Evolutionary conservation across 768 basidiomycete genomes (phyloP).

Genomic region (Pleurotus cornucopiae): DNA sequence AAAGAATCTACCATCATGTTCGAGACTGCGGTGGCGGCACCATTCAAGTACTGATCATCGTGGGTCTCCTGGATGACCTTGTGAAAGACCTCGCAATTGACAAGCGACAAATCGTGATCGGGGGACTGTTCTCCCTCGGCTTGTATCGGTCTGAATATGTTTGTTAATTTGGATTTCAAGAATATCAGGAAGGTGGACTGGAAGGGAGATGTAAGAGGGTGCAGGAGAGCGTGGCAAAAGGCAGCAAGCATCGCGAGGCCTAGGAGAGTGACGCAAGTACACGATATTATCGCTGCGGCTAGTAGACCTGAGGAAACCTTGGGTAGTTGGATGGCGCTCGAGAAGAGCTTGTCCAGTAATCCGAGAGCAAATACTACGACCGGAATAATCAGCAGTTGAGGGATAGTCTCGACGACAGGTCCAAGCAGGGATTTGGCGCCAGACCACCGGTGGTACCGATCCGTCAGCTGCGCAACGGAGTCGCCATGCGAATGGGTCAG

Average conservation of each 20-base stretch:
- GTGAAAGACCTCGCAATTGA: constrained; percentile 3
- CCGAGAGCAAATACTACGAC: constrained; percentile 7
- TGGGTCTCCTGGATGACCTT: constrained; percentile 7
- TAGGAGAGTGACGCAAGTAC: not conserved
- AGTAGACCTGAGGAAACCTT: not conserved
- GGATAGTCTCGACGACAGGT: constrained; percentile 2
- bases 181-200: not conserved
- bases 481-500: constrained; percentile 2
- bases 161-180: not conserved
- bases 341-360: constrained; percentile 8
- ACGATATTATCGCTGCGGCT: not conserved
- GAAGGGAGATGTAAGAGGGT: constrained; percentile 6
- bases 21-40: constrained; percentile 10
- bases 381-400: constrained; percentile 4
- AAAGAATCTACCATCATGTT: constrained; percentile 5
- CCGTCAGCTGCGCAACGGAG: not conserved
- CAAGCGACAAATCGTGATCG: not conserved
- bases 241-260: constrained; percentile 1
- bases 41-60: constrained; percentile 9
- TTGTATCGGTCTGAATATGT: not conserved
- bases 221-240: not conserved
- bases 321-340: not conserved
- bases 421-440: constrained; percentile 1
- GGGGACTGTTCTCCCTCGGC: not conserved
- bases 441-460: constrained; percentile 2